Evolutionary conservation across 2,329 filamentous ascomycete genomes (phyloP).

Genomic region (Colletotrichum tropicicola): DNA sequence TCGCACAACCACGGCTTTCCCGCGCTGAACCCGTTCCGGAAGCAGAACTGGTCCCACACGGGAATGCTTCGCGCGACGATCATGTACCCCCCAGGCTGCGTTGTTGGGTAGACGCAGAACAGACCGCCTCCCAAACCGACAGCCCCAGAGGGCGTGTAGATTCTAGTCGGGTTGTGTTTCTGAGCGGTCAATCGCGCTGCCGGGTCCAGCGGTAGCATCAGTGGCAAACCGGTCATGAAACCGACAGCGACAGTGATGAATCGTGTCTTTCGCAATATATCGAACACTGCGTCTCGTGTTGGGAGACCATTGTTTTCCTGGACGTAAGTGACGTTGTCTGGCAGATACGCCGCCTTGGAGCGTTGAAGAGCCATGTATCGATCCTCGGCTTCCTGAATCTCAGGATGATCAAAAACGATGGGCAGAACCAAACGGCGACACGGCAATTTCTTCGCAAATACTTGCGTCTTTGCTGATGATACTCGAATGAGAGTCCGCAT

Average conservation of each 20-base stretch:
- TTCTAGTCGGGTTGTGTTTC: conserved; percentile 45
- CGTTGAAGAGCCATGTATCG: conserved; percentile 69
- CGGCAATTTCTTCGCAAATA: conserved; percentile 27
- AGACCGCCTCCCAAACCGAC: conserved; percentile 46
- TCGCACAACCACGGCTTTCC: conserved; percentile 46
- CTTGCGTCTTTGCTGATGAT: background rate
- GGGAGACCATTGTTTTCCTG: conserved; percentile 45
- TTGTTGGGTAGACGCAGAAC: conserved; percentile 46
- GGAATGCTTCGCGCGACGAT: conserved; percentile 42
- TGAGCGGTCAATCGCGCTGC: conserved; percentile 33
- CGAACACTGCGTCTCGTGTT: conserved; percentile 41
- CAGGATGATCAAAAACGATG: conserved; percentile 40
- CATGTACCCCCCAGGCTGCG: conserved; percentile 50
- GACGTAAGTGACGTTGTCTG: conserved; percentile 65
- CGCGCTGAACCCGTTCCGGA: conserved; percentile 38
- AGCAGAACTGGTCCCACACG: conserved; percentile 44
- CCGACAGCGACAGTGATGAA: conserved; percentile 42
- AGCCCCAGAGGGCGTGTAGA: conserved; percentile 45
- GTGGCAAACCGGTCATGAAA: conserved; percentile 47
- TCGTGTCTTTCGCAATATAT: conserved; percentile 40
- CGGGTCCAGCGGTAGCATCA: conserved; percentile 39
- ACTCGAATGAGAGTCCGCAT: background rate
- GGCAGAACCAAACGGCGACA: conserved; percentile 35
- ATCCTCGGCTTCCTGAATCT: conserved; percentile 54
- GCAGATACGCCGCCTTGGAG: conserved; percentile 66